Percentiles rank a stretch among this genome's conserved stretches.
Evolutionary conservation across 176 grass and related monocot genomes (phyloP).

Genomic region (Hyparrhenia diplandra): DNA sequence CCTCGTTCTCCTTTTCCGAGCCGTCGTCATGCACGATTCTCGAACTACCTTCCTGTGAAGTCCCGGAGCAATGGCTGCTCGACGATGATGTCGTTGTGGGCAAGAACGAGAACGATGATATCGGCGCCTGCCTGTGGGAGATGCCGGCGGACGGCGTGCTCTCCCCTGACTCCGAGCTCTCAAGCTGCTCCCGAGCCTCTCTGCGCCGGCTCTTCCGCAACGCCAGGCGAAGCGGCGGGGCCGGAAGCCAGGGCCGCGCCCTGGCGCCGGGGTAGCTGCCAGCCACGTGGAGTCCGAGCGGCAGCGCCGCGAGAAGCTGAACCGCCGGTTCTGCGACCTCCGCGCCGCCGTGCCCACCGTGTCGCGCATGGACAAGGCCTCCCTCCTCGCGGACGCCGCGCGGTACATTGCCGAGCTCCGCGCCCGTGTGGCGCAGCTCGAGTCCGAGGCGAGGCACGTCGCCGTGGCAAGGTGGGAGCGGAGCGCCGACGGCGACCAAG

Average conservation of each 20-base stretch:
- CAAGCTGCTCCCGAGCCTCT: not conserved
- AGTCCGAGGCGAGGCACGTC: constrained; percentile 36
- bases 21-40: not conserved
- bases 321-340: not conserved
- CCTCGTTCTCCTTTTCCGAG: not conserved
- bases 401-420: constrained; percentile 73
- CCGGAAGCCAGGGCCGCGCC: constrained; percentile 30
- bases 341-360: constrained; percentile 71
- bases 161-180: constrained; percentile 35
- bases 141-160: constrained; percentile 1
- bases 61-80: constrained; percentile 46
- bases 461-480: constrained; percentile 14
- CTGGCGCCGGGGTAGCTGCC: not conserved
- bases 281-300: constrained; percentile 79
- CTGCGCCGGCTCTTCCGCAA: not conserved
- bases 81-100: not conserved
- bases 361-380: constrained; percentile 87
- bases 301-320: constrained; percentile 30
- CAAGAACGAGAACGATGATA: constrained; percentile 19
- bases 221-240: constrained; percentile 25
- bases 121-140: not conserved
- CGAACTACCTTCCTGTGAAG: constrained; percentile 26
- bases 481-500: not conserved
- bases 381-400: constrained; percentile 66
- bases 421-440: constrained; percentile 26